Evolutionary conservation across 257 asterid genomes (phyloP), one percentile per base, ranked within the genome.

Genomic region (Ocimum tenuiflorum): DNA sequence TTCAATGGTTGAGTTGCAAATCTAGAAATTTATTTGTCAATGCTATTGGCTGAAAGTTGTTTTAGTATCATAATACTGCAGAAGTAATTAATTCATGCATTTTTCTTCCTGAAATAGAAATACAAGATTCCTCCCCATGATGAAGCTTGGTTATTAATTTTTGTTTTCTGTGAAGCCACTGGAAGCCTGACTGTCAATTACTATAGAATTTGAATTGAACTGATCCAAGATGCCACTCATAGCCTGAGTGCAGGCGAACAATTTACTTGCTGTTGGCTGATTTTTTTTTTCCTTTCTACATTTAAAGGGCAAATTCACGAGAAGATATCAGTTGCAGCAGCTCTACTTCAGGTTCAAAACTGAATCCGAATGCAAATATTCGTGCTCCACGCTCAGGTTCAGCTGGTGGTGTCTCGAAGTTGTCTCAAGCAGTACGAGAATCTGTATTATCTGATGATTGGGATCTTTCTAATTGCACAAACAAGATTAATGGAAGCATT

Each of bases 321-420:
- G 96, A 88, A 73, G 96, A 85, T 72, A 84, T 85, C 55, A 85
- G 85, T 75, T 82, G 90, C 20, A 88, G 94, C 46, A 88, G 95
- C 75, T 96, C 95, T 67, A 86, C 90, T 60, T 86, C 96, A 60
- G 81, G 85, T 80, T 71, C 95, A 79, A 91, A 91, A 80, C 50
- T 86, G 73, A 85, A 77, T 77, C 50, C 85, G 73, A 85, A 77
- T 77, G 78, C 82, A 65, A 72, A 80, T 81, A 78, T 84, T 41
- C 86, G 98, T 46, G 95, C 81, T 50, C 91, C 98, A 63, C 95
- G 96, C 63, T 87, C 96, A 56, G 85, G 88, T 63, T 75, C 84
- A 27, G 74, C 63, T 15, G 78, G 82, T 65, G 80, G 72, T 39
- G 86, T 80, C 60, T 83, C 91, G 45, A 91, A 86, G 80, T 71